Conservation (phyloP, 2,329 filamentous ascomycete species). For the Colletotrichum zoysiae region DNA sequence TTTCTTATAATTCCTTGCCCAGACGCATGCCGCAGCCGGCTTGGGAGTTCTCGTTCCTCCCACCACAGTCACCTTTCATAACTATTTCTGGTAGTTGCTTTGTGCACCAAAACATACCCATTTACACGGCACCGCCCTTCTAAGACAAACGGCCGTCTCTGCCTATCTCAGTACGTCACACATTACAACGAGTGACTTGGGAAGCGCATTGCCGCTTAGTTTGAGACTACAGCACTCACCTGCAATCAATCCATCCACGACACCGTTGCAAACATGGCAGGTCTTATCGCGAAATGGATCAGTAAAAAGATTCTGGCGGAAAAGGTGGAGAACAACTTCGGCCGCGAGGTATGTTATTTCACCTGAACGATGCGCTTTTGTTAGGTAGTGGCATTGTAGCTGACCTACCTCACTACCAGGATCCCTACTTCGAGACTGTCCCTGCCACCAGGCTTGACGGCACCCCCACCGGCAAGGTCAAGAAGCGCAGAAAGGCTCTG, state of each 20-base stretch:
- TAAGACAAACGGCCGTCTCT: not conserved
- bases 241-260: slow-evolving; percentile 29
- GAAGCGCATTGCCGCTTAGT: not conserved
- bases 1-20: slow-evolving; percentile 21
- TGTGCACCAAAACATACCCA: not conserved
- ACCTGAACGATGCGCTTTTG: not conserved
- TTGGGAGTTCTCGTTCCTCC: slow-evolving; percentile 8
- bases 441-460: slow-evolving; percentile 78
- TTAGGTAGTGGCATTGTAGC: slow-evolving; percentile 44
- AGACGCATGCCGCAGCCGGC: not conserved
- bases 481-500: slow-evolving; percentile 87
- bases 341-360: slow-evolving; percentile 60
- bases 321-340: slow-evolving; percentile 68
- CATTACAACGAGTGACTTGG: slow-evolving; percentile 1
- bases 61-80: not conserved
- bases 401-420: slow-evolving; percentile 63
- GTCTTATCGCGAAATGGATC: slow-evolving; percentile 65
- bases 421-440: slow-evolving; percentile 90
- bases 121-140: not conserved
- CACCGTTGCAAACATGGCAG: slow-evolving; percentile 60
- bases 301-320: slow-evolving; percentile 70
- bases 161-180: not conserved
- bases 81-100: not conserved
- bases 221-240: slow-evolving; percentile 15
- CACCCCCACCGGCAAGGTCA: slow-evolving; percentile 76